Evolutionary conservation across 768 basidiomycete species (phyloP).

Genomic region (Kwoniella newhampshirensis): DNA sequence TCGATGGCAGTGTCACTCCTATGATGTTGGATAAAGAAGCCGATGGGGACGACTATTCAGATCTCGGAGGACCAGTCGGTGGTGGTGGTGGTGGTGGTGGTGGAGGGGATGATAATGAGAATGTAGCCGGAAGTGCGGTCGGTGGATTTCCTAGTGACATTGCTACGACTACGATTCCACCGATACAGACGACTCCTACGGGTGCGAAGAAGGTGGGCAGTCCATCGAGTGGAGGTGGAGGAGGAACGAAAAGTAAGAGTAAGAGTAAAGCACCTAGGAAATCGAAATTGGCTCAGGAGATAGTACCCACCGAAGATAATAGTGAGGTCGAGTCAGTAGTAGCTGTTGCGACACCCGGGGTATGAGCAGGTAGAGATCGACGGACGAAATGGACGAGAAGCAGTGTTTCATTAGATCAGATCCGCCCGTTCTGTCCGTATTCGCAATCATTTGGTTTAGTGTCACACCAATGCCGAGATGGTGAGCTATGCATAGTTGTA

Average conservation of each 20-base stretch:
- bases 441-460: too few relatives aligned
- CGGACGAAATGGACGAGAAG: neutral
- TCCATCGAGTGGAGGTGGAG: too few relatives aligned
- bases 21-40: neutral
- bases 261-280: conserved; percentile 32
- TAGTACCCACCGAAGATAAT: conserved; percentile 23
- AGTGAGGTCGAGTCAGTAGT: conserved; percentile 5
- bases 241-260: neutral
- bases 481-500: conserved; percentile 5
- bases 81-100: conserved; percentile 25
- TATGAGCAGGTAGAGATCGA: neutral
- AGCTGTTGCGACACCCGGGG: neutral
- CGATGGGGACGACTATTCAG: neutral
- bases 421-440: neutral
- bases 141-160: neutral
- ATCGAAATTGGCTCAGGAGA: conserved; percentile 43
- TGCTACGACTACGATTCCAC: neutral
- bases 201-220: too few relatives aligned
- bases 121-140: conserved; percentile 8
- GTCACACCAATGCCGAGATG: too few relatives aligned
- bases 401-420: neutral
- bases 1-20: conserved; percentile 12
- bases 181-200: too few relatives aligned
- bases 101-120: conserved; percentile 25
- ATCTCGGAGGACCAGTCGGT: conserved; percentile 4